Base-by-base conservation (phyloP, 2,329 filamentous ascomycete species). In the Arachnomyces sp. region DNA sequence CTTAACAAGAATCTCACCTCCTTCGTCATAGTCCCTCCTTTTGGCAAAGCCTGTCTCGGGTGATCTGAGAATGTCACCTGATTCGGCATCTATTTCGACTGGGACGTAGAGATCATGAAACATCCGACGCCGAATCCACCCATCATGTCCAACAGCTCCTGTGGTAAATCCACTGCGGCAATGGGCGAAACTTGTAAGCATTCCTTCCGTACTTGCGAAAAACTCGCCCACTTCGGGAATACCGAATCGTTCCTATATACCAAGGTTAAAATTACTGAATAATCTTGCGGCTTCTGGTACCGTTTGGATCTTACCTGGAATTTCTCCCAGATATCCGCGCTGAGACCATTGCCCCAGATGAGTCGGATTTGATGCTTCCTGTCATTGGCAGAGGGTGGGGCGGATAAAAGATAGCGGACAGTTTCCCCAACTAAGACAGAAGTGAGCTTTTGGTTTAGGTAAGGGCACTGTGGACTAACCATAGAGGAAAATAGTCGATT, bases 181-280 rank as follows among this genome's bases (percentile, higher is more conserved):
- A 39, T 71, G 71, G 43, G 70, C 65, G 28, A 65, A 68, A 28
- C 65, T 67, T 5, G 64, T 64, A 1, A 25, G 9, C 20, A 68
- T 44, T 2, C 67, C 68, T 40, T 72, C 68, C 0, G 67, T 72
- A 3, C 65, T 66, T 3, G 66, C 57, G 43, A 71, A 72, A 44
- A 71, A 70, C 43, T 72, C 68, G 6, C 67, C 58, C 31, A 72
- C 63, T 48, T 71, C 68, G 2, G 59, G 57, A 1, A 72, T 58
- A 0, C 52, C 56, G 45, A 69, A 71, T 2, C 66, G 56, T 14
- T 59, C 45, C 28, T 60, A 25, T 25, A 25, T 25, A 5, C 20
- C 20, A 25, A 25, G 51, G 20, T 25, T 25, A 25, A 25, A 25
- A 25, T 52, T 45, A 33, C 52, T 52, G 47, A 52, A 54, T 17